phyloP scores from a whole-genome alignment of 805 yeast species.

The Saturnispora diversa region DNA sequence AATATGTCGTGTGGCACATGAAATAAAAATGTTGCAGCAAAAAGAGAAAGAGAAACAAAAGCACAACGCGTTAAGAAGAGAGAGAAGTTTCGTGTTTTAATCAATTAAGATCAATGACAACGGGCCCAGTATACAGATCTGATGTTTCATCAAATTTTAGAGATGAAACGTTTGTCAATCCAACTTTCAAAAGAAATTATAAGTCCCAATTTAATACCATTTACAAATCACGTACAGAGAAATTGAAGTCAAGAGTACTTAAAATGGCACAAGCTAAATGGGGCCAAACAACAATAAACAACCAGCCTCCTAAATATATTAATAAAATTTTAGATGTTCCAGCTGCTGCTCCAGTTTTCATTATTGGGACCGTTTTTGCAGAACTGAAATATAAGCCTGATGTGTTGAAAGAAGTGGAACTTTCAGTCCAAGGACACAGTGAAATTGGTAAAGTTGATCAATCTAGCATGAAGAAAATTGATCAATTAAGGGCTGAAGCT shows the following conservation, averaged over 20 bases:
- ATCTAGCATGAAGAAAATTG: slow-evolving; percentile 6
- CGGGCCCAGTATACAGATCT: not conserved
- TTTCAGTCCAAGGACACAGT: slow-evolving; percentile 43
- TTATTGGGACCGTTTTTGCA: slow-evolving; percentile 77
- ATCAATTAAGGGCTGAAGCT: slow-evolving; percentile 30
- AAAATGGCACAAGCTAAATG: slow-evolving; percentile 36
- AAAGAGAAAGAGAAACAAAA: too few relatives aligned
- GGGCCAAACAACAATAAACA: slow-evolving; percentile 35
- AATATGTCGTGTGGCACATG: not conserved
- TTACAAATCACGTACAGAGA: slow-evolving; percentile 45
- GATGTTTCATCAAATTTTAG: not conserved
- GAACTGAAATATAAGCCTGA: slow-evolving; percentile 83
- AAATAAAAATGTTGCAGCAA: not conserved
- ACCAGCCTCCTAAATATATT: slow-evolving; percentile 24
- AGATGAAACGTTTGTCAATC: slow-evolving; percentile 19
- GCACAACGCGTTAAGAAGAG: not conserved
- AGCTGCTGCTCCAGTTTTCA: slow-evolving; percentile 62
- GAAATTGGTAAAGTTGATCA: slow-evolving; percentile 25
- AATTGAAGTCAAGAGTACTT: slow-evolving; percentile 39
- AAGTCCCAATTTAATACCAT: slow-evolving; percentile 50
- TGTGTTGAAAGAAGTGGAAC: slow-evolving; percentile 71
- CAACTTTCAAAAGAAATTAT: slow-evolving; percentile 33
- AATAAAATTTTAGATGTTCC: slow-evolving; percentile 55
- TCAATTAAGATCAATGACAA: not conserved
- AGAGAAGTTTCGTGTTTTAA: not conserved